These are phyloP conservation scores for Microthyrium microscopicum DNA, from an alignment of 2,329 filamentous ascomycete species.

Conservation along the genomic window DNA sequence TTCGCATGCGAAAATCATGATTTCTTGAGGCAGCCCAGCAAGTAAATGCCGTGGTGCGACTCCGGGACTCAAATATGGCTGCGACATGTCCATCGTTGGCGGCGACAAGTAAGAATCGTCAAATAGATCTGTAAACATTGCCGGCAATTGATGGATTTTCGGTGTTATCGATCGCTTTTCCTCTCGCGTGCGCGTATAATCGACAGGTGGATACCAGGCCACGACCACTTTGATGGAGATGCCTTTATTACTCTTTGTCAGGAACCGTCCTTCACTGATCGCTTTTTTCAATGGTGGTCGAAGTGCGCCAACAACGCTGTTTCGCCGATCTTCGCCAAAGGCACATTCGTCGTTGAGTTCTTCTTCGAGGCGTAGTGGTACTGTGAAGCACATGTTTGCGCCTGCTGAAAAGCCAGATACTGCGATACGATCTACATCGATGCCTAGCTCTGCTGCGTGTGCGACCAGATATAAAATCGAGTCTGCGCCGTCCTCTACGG, in stretches of 20 bases:
- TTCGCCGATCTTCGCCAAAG: conserved; percentile 11
- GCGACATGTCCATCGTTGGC: conserved; percentile 31
- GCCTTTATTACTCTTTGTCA: conserved; percentile 13
- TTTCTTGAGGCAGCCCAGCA: conserved; percentile 39
- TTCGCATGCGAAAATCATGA: conserved; percentile 46
- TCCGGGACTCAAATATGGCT: conserved; percentile 42
- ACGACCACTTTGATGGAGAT: conserved; percentile 39
- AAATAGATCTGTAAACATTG: conserved; percentile 34
- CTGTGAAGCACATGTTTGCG: conserved; percentile 45
- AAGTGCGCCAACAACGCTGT: conserved; percentile 2
- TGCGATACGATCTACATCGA: conserved; percentile 40
- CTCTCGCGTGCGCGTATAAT: conserved; percentile 43
- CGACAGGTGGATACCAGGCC: conserved; percentile 45
- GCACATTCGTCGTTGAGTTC: conserved; percentile 17
- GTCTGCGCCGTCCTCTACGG: conserved; percentile 47
- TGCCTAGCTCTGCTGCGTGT: conserved; percentile 36
- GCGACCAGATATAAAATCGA: conserved; percentile 41
- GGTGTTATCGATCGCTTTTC: conserved; percentile 39
- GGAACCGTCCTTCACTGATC: conserved; percentile 16
- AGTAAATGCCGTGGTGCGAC: conserved; percentile 38
- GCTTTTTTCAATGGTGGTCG: conserved; percentile 20
- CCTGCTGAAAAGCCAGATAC: conserved; percentile 47
- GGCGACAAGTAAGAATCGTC: conserved; percentile 34
- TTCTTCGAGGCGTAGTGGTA: conserved; percentile 40
- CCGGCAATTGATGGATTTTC: conserved; percentile 34